Evolutionary conservation across 2,329 filamentous ascomycete species (phyloP), one percentile per base, ranked within the genome.

Genomic region (Aureobasidium vineae): DNA sequence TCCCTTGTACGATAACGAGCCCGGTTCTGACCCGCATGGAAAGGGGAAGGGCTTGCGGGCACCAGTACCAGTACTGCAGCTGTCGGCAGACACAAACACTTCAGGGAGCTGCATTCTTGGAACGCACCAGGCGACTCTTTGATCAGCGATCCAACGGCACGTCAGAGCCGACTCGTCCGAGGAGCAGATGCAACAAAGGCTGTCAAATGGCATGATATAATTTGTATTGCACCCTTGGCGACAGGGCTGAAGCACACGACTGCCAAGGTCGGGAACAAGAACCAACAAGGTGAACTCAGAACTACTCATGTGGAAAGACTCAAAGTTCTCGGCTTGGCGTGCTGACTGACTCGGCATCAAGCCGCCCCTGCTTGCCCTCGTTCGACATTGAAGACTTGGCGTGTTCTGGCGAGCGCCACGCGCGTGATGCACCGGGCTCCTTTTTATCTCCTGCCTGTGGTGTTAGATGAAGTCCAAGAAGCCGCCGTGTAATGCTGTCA

Each of bases 151-250:
- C 6, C n/a, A 15, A 19, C 57, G 41, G 40, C 56, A 59, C 56
- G 16, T 21, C 10, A 15, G 2, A 8, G 13, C 41, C 57, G 41
- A 36, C 36, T 61, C 8, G 41, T 28, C 28, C 19, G 57, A 49
- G 19, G 26, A 59, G 41, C 41, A 60, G 23, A 11, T 28, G 10
- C 26, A 21, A 33, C 26, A 52, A 19, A 52, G 26, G 3, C 10
- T 11, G 28, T 11, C 47, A 19, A 7, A 50, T 19, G 47, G 19
- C 23, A 50, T 23, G 56, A 21, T 23, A 33, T 33, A 1, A 13
- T 13, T 33, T 28, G 56, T 60, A 59, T 19, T 40, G 52, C 19
- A 52, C 13, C 16, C 57, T 61, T 47, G 57, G 43, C 56, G 19
- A 36, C n/a, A 60, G 23, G 56, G 56, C 57, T 38, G n/a, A 49